Evolutionary conservation across 495 filamentous ascomycete genomes (phyloP).

Genomic region (Neurospora sp.): DNA sequence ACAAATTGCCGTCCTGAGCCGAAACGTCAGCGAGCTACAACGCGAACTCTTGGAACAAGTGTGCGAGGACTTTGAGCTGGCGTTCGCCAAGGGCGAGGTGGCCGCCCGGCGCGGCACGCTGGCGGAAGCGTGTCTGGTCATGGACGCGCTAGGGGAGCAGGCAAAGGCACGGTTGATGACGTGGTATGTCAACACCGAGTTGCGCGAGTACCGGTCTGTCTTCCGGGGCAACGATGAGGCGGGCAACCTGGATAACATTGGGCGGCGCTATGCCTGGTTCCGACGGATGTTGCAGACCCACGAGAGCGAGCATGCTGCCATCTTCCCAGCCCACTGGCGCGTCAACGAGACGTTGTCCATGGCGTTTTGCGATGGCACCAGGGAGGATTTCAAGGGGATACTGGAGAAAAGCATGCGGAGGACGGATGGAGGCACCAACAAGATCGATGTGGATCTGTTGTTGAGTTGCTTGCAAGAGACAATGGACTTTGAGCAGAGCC

Average conservation of each 20-base stretch:
- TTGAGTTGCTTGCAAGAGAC: constrained; percentile 93
- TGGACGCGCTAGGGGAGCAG: constrained; percentile 90
- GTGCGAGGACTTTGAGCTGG: constrained; percentile 95
- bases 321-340: constrained; percentile 83
- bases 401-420: constrained; percentile 73
- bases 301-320: constrained; percentile 81
- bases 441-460: constrained; percentile 83
- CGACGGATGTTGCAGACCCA: constrained; percentile 91
- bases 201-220: constrained; percentile 90
- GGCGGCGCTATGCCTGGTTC: constrained; percentile 92
- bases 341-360: constrained; percentile 88
- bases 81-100: constrained; percentile 85
- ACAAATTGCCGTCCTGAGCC: constrained; percentile 88
- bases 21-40: constrained; percentile 91
- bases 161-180: constrained; percentile 74
- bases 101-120: constrained; percentile 57
- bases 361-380: constrained; percentile 86
- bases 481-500: constrained; percentile 87
- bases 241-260: constrained; percentile 93
- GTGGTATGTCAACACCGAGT: constrained; percentile 97
- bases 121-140: constrained; percentile 80
- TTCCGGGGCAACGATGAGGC: constrained; percentile 96
- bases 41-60: constrained; percentile 90
- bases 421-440: constrained; percentile 53
- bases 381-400: constrained; percentile 91